Base-by-base conservation (phyloP, 2,329 filamentous ascomycete species). In the Penicillium crustosum region DNA sequence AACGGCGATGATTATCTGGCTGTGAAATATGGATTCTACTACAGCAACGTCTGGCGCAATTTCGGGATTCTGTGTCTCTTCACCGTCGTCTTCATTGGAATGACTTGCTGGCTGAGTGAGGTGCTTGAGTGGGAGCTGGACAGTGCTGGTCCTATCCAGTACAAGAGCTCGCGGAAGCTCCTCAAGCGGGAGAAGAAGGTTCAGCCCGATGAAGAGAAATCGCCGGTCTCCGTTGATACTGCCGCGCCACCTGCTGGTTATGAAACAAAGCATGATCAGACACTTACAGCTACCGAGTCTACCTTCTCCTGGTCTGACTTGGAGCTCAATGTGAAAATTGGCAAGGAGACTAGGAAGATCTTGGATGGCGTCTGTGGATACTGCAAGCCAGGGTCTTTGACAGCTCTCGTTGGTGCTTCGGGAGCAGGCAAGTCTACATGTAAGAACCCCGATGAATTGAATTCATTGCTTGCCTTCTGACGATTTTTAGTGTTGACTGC, bases 61-160 rank as follows among this genome's bases (percentile, higher is more conserved):
- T 90, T 89, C 66, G 89, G 87, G 15, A 86, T 91, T 3, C 75
- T 93, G 0, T 85, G 91, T 61, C 89, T 86, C 0, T 93, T 90
- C 62, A 82, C 85, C 0, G 76, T 89, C 1, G 81, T 88, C 4
- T 93, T 91, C 66, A 82, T 93, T 15, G 65, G 84, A 3, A 72
- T 90, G 21, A 92, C 89, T 0, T 83, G 87, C 7, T 66, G 88
- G 36, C 85, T 86, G 1, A 87, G 86, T 33, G 89, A 93, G 65
- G 63, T 83, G 0, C 79, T 91, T 65, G 81, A 81, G 36, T 88
- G 89, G 71, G 79, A 81, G 29, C 72, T 77, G 3, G 75, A 77
- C 15, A 86, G 84, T 29, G 84, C 85, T 23, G 87, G 86, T 27
- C 86, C 85, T 1, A 73, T 89, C 13, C 75, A 87, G 35, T 89